phyloP scores from a whole-genome alignment of 352 stramenopile species.

The Elongisporangium anandrum region DNA sequence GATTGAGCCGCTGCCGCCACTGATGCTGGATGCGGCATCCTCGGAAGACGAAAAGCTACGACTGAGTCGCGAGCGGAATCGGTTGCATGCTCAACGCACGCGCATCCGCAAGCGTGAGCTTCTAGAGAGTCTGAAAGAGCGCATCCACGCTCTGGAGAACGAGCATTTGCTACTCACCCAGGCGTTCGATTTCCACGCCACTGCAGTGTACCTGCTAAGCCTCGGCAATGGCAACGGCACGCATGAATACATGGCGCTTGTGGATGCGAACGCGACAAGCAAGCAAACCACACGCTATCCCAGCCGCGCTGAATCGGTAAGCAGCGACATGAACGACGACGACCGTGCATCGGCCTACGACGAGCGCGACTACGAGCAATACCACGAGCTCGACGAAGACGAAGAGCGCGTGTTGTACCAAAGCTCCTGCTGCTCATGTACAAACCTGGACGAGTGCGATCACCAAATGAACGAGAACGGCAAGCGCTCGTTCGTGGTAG shows the following conservation, averaged over 20 bases:
- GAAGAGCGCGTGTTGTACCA: slow-evolving; percentile 15
- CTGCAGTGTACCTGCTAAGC: slow-evolving; percentile 53
- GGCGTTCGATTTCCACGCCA: slow-evolving; percentile 72
- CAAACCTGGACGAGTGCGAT: slow-evolving; percentile 12
- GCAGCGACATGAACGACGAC: slow-evolving; percentile 13
- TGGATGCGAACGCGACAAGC: slow-evolving; percentile 20
- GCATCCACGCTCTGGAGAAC: slow-evolving; percentile 51
- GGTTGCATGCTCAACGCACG: slow-evolving; percentile 68
- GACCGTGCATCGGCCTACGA: slow-evolving; percentile 27
- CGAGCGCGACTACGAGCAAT: slow-evolving; percentile 21
- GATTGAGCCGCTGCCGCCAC: slow-evolving; percentile 6
- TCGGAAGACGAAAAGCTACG: slow-evolving; percentile 64
- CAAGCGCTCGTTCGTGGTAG: slow-evolving; percentile 26
- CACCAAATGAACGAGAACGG: slow-evolving; percentile 28
- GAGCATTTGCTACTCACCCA: slow-evolving; percentile 67
- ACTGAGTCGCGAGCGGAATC: slow-evolving; percentile 71
- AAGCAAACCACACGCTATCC: slow-evolving; percentile 1
- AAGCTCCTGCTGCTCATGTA: slow-evolving; percentile 14
- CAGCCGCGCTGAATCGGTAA: not conserved
- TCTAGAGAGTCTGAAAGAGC: slow-evolving; percentile 69
- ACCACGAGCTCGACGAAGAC: slow-evolving; percentile 37
- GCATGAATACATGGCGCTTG: not conserved
- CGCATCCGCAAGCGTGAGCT: slow-evolving; percentile 73
- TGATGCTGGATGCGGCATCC: not conserved
- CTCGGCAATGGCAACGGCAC: slow-evolving; percentile 21